Evolutionary conservation across 108 stramenopile genomes (phyloP), one percentile per base, ranked within the genome.

Genomic region (Fistulifera pelliculosa): DNA sequence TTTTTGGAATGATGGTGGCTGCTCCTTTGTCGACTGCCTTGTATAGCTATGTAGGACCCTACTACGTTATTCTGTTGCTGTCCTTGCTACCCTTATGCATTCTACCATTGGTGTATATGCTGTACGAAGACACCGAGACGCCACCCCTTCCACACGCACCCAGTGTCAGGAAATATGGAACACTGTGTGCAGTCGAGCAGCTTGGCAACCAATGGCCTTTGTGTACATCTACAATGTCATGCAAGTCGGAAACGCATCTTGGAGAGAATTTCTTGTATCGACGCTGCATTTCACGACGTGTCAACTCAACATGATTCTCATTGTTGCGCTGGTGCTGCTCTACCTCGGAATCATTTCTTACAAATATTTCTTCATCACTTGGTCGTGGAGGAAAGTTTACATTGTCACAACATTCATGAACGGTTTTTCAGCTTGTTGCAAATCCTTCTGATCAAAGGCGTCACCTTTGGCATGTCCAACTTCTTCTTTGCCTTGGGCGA

Each of bases 201-300:
- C 84, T 8, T 91, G 85, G 85, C 90, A 91, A 47, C 85, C 90
- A 2, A 71, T 91, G 80, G 90, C 74, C 13, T 93, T 93, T 57
- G 91, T 93, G 4, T 93, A 79, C 47, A 19, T 86, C 23, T 93
- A 88, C 75, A 93, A 93, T 68, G 73, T 83, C 11, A 42, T 93
- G 35, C 90, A 93, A 64, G 79, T 91, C 26, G 79, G 83, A 4
- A 91, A 91, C 64, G 70, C 73, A 0, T 85, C 90, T 3, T 91
- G 90, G 90, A 82, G 74, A 44, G 77, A 91, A 61, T 91, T 75
- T 61, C 66, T 87, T 18, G 57, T 59, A 47, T 81, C 85, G 6
- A 73, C 73, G 24, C 58, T 87, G 49, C 61, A 51, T 10, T 91
- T 91, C 49, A 91, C 85, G 1, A 52, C 76, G 27, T 56, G 45